These are phyloP conservation scores for Salix suchowensis DNA, from an alignment of 345 rosid species.

Conservation along the genomic window DNA sequence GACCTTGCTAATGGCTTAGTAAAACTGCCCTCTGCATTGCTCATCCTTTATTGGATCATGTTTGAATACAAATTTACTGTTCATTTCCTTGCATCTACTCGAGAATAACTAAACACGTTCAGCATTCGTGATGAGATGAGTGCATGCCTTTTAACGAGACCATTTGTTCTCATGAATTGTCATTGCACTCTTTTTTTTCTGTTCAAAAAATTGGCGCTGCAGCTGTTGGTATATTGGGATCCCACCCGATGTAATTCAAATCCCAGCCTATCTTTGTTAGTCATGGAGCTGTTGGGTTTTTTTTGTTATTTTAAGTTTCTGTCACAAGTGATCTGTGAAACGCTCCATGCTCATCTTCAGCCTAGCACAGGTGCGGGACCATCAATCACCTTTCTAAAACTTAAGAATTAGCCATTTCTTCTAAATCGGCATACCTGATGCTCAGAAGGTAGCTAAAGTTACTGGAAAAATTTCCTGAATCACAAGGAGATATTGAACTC, in stretches of 20 bases:
- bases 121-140: background rate
- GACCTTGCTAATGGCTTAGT: conserved; percentile 12
- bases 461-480: too few relatives aligned
- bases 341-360: background rate
- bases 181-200: too few relatives aligned
- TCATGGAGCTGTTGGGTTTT: background rate
- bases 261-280: background rate
- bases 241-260: background rate
- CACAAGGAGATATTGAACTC: too few relatives aligned
- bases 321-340: background rate
- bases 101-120: background rate
- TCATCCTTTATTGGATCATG: conserved; percentile 17
- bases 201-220: background rate
- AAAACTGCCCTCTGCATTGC: conserved; percentile 12
- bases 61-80: conserved; percentile 18
- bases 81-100: background rate
- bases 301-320: background rate
- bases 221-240: background rate
- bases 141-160: background rate
- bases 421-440: background rate
- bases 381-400: background rate
- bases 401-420: background rate
- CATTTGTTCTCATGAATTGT: too few relatives aligned
- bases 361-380: background rate
- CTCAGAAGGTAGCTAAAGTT: background rate